Base-by-base conservation (phyloP, 257 asterid species). In the Rubia yunnanensis region DNA sequence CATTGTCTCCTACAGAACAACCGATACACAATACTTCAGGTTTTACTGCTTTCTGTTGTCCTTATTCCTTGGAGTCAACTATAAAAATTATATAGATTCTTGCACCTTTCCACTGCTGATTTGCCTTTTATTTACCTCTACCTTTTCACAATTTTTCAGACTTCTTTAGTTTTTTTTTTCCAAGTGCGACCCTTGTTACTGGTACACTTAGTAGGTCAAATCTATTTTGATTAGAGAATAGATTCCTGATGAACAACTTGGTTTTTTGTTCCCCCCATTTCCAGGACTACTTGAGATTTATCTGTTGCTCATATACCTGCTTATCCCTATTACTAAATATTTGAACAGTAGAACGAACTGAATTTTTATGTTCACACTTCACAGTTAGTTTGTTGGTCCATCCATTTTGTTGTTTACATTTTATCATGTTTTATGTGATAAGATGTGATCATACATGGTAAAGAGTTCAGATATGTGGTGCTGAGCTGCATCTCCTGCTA, bases 1-100 rank as follows among this genome's bases (percentile, higher is more conserved):
- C 73, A 63, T 77, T 70, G 52, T 81, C 88, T 66, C 96, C 98
- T 59, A 61, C 72, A 58, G 91, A 68, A 65, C 77, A 86, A 63
- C 84, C 86, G 18, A 67, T 22, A 30, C 69, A 74, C 63, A 72
- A 79, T 68, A 59, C 75, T 73, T 73, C 94, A 68, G 92, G 96
- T 92, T 72, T 66, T 41, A 28, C 68, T 28, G 52, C 58, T 64
- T 74, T 39, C 73, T 41, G 27, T 30, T 27, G 8, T 63, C 73
- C 7, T 27, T 28, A 39, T 70, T 36, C 57, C 31, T 17, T 64
- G 57, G 15, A 50, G 9, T 31, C 18, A 64, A 27, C 30, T 27
- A 8, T 49, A 31, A 20, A 4, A 48, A 30, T 10, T 5, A 11
- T 10, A 18, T 31, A 11, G 14, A 4, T 30, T 64, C 22, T 13